Base-by-base conservation (phyloP, 2,329 filamentous ascomycete species). In the Ophiostoma sp. region DNA sequence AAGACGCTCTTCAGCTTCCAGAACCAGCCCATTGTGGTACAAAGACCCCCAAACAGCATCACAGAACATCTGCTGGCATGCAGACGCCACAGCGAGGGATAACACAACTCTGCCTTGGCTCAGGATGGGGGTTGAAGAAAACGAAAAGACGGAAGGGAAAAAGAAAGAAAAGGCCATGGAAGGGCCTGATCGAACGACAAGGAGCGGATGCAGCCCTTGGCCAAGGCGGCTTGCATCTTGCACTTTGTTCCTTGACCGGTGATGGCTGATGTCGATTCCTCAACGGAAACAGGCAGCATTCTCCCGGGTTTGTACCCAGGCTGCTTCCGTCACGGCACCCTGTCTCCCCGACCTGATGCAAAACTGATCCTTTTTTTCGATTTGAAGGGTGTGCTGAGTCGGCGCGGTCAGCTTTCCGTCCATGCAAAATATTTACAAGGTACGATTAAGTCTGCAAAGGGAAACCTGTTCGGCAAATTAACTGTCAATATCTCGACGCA, bases 61-160 rank as follows among this genome's bases (percentile, higher is more conserved):
- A 69, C 45, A 69, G 11, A 31, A 36, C 22, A 52, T 59, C 28
- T 59, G 69, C 22, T 70, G 69, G 69, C 36, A 59, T 70, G 69
- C 50, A 59, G 69, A 59, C 50, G 69, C 69, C 69, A 70, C 68
- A 19, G 8, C 42, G 39, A 17, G 42, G 22, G n/a, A 64, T 42
- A 9, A 25, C 28, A 64, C 36, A 28, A 28, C 61, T 25, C 8
- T 42, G 36, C 61, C 36, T 64, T 64, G 59, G 61, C 61, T 28
- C 22, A 68, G 39, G 61, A 45, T 64, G 61, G 36, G 61, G 12
- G n/a, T 42, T 22, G 9, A 17, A 42, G 61, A 64, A 25, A 22
- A 9, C 3, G 22, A 42, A 42, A n/a, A 12, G 6, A 39, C 39
- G 2, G 19, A 42, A 61, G 36, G 2, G 12, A 61, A 25, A 45